These are phyloP conservation scores for Quercus wislizeni DNA, from an alignment of 306 rosid species.

Conservation along the genomic window DNA sequence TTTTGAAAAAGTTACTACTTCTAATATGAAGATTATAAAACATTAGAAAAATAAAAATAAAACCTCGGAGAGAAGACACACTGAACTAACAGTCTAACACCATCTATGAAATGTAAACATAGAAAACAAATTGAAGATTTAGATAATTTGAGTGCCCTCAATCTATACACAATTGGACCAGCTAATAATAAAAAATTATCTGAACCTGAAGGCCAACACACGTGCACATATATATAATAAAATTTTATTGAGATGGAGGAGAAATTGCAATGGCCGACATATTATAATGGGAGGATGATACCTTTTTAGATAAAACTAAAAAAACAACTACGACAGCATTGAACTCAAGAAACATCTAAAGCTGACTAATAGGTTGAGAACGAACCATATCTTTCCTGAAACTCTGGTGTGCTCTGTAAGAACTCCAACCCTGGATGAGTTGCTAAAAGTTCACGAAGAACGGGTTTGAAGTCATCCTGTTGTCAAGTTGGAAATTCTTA, in stretches of 20 bases:
- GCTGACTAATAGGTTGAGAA: constrained; percentile 27
- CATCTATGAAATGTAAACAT: neutral
- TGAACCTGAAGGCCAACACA: too few relatives aligned
- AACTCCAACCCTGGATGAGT: constrained; percentile 98
- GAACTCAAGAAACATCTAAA: neutral
- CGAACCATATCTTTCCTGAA: constrained; percentile 99
- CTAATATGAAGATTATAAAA: neutral
- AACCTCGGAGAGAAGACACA: neutral
- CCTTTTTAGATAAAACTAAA: neutral
- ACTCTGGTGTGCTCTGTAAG: constrained; percentile 96
- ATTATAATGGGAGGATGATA: neutral
- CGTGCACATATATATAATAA: neutral
- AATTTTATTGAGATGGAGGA: too few relatives aligned
- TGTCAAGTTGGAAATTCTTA: constrained; percentile 17
- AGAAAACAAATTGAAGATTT: neutral
- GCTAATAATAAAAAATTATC: neutral
- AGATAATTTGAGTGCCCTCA: neutral
- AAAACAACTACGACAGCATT: neutral
- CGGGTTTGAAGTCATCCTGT: constrained; percentile 96
- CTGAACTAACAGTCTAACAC: neutral
- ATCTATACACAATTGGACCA: neutral
- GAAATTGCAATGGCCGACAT: neutral
- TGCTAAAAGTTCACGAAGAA: constrained; percentile 92
- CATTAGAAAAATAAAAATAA: neutral
- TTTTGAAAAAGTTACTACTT: neutral